Evolutionary conservation across 148 eudicot genomes (phyloP).

Genomic region (Camellia lanceoleosa): DNA sequence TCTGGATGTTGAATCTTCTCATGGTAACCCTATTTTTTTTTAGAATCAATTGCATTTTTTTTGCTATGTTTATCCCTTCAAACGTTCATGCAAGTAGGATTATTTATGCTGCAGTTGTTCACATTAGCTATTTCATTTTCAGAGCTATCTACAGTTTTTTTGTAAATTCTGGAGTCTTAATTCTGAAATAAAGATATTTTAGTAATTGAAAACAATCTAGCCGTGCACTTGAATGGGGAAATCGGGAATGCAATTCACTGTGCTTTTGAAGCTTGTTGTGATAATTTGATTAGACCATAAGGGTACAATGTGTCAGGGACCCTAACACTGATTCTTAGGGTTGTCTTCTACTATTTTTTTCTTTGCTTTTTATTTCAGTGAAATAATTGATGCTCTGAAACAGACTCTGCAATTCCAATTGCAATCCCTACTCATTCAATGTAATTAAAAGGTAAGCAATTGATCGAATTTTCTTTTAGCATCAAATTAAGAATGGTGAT

Average conservation of each 20-base stretch:
- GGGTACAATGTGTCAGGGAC: neutral
- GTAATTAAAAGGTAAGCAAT: neutral
- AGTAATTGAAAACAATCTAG: neutral
- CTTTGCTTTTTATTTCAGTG: neutral
- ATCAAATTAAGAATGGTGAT: neutral
- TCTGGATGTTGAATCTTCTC: conserved; percentile 36
- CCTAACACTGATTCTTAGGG: neutral
- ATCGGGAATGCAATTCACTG: neutral
- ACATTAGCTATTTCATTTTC: neutral
- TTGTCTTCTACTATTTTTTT: neutral
- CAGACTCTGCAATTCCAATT: neutral
- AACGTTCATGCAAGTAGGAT: neutral
- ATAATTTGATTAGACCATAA: neutral
- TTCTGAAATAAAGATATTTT: conserved; percentile 1
- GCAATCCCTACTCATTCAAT: neutral
- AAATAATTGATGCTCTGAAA: neutral
- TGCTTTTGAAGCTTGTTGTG: neutral
- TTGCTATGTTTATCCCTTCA: neutral
- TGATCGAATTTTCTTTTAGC: neutral
- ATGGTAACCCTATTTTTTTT: conserved; percentile 23
- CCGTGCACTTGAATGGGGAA: neutral
- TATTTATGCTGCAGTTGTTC: neutral
- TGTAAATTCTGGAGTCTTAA: neutral
- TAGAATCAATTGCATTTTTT: no score
- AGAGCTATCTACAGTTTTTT: neutral